Evolutionary conservation across 768 basidiomycete species (phyloP).

Genomic region (Suillus fuscotomentosus): DNA sequence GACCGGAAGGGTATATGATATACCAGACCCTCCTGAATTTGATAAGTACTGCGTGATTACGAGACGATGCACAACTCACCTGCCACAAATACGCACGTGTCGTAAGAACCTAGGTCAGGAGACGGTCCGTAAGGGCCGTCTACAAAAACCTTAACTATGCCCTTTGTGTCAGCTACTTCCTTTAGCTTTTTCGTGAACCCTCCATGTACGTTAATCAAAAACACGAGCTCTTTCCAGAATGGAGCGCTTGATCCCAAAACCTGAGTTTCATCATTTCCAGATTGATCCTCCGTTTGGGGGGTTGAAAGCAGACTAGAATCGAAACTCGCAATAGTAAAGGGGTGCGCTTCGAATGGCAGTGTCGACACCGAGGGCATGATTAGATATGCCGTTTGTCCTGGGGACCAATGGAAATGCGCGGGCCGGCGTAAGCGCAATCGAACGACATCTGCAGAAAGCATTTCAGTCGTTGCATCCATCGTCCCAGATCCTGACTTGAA

Average conservation of each 20-base stretch:
- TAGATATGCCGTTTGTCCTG: constrained; percentile 51
- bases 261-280: not conserved
- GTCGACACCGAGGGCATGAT: constrained; percentile 40
- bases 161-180: constrained; percentile 23
- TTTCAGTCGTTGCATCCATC: constrained; percentile 37
- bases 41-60: not conserved
- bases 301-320: constrained; percentile 9
- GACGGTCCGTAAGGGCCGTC: constrained; percentile 45
- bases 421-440: constrained; percentile 41
- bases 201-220: constrained; percentile 50
- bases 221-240: constrained; percentile 39
- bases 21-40: constrained; percentile 45
- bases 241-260: not conserved
- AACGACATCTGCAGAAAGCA: constrained; percentile 40
- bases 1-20: constrained; percentile 46
- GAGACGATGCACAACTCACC: constrained; percentile 26
- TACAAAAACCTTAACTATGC: constrained; percentile 41
- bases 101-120: constrained; percentile 34
- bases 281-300: not conserved
- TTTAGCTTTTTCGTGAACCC: constrained; percentile 52
- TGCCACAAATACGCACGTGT: constrained; percentile 40
- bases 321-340: constrained; percentile 50
- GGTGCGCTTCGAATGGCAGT: constrained; percentile 46
- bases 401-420: constrained; percentile 42
- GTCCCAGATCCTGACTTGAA: constrained; percentile 17